Evolutionary conservation across 2,329 filamentous ascomycete genomes (phyloP).

Genomic region (Trichoderma cornu-damae): DNA sequence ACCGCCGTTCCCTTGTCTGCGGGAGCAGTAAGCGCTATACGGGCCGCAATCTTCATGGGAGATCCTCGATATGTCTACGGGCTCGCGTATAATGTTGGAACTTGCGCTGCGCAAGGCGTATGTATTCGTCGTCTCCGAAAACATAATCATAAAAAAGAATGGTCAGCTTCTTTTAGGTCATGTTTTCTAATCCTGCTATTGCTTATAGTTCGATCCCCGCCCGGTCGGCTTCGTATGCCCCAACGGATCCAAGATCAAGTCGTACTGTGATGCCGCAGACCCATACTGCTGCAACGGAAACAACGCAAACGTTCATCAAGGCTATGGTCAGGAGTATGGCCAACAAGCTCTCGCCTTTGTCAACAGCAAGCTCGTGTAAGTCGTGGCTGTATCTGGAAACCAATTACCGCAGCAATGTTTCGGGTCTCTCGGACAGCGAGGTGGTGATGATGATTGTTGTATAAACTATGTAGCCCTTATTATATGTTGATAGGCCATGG

Average conservation of each 20-base stretch:
- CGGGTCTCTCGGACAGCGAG: background rate
- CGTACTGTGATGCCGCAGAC: conserved; percentile 60
- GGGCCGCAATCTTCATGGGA: conserved; percentile 61
- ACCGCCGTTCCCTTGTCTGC: conserved; percentile 41
- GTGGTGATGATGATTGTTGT: background rate
- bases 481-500: too few relatives aligned
- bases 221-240: conserved; percentile 54
- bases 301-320: conserved; percentile 54
- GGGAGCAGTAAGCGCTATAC: conserved; percentile 50
- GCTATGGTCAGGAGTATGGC: conserved; percentile 60
- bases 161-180: background rate
- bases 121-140: conserved; percentile 26
- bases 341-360: conserved; percentile 55
- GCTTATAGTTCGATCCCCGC: conserved; percentile 54
- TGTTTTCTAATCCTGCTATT: background rate
- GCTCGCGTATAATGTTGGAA: conserved; percentile 51
- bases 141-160: too few relatives aligned
- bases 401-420: too few relatives aligned
- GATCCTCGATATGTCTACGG: conserved; percentile 54
- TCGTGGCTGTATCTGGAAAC: too few relatives aligned
- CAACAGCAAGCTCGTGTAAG: conserved; percentile 35
- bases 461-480: background rate
- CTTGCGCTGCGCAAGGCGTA: conserved; percentile 46
- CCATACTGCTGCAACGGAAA: conserved; percentile 64
- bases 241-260: conserved; percentile 49